Conservation (phyloP, 306 rosid genomes). For the Prunus salicina region DNA sequence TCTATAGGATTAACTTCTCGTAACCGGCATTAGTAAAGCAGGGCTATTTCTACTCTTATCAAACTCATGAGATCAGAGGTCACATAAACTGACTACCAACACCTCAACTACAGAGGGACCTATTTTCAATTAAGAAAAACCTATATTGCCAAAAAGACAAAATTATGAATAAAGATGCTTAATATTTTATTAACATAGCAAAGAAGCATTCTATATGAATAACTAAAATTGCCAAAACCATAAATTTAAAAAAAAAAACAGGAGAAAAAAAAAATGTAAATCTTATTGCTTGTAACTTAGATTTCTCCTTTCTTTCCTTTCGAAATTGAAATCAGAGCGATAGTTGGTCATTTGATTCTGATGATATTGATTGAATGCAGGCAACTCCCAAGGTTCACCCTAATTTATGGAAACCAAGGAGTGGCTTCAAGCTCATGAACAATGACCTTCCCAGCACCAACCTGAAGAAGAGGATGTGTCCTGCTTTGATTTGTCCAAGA, state of each 20-base stretch:
- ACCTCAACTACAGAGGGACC: not conserved
- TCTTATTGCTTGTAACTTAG: conserved; percentile 22
- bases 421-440: too few species aligned
- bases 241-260: not conserved
- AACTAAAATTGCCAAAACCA: not conserved
- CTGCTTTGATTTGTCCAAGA: too few species aligned
- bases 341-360: too few species aligned
- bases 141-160: not conserved
- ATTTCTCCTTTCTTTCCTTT: too few species aligned
- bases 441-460: too few species aligned
- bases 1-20: not conserved
- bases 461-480: too few species aligned
- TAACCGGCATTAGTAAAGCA: not conserved
- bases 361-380: too few species aligned
- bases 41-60: not conserved
- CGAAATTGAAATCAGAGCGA: too few species aligned
- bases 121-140: not conserved
- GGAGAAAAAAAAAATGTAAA: not conserved
- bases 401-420: too few species aligned
- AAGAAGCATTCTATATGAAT: not conserved
- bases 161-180: not conserved
- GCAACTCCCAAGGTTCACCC: too few species aligned
- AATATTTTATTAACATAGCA: not conserved
- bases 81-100: not conserved
- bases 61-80: not conserved